Evolutionary conservation across 1,284 basidiomycete genomes (phyloP).

Genomic region (Rhodotorula sp.): DNA sequence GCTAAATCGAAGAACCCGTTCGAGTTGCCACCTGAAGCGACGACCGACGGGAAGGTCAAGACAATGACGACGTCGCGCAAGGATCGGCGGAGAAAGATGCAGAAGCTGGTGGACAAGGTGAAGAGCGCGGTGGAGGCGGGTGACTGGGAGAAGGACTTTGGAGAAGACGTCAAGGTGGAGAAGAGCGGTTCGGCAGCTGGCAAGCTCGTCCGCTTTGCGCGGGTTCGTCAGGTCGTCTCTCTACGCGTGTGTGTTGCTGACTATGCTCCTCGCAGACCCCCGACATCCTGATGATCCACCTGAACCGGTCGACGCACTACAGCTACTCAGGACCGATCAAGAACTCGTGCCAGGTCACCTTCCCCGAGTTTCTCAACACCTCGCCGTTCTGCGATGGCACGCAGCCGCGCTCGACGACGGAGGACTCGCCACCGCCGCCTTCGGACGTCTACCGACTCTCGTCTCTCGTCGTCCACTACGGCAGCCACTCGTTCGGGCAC

Average conservation of each 20-base stretch:
- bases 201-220: slow-evolving; percentile 81
- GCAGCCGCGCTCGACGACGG: slow-evolving; percentile 53
- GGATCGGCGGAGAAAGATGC: slow-evolving; percentile 67
- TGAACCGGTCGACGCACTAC: slow-evolving; percentile 74
- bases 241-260: background rate
- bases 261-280: slow-evolving; percentile 61
- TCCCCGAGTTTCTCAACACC: slow-evolving; percentile 81
- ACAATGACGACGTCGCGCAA: slow-evolving; percentile 60
- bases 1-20: slow-evolving; percentile 4
- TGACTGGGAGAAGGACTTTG: slow-evolving; percentile 73
- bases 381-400: slow-evolving; percentile 71
- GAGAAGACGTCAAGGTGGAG: slow-evolving; percentile 59
- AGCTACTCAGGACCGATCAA: slow-evolving; percentile 70
- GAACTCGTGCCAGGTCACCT: slow-evolving; percentile 73
- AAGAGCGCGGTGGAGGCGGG: slow-evolving; percentile 66
- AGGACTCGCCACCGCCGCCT: background rate
- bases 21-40: slow-evolving; percentile 1
- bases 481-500: slow-evolving; percentile 83
- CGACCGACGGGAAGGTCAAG: background rate
- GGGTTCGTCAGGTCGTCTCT: slow-evolving; percentile 57
- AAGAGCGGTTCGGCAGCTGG: slow-evolving; percentile 69
- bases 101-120: slow-evolving; percentile 62
- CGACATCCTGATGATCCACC: slow-evolving; percentile 74
- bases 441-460: slow-evolving; percentile 67
- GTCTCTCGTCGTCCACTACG: slow-evolving; percentile 83